Base-by-base conservation (phyloP, 2,329 filamentous ascomycete species). In the Aspergillus brunneoviolaceus region DNA sequence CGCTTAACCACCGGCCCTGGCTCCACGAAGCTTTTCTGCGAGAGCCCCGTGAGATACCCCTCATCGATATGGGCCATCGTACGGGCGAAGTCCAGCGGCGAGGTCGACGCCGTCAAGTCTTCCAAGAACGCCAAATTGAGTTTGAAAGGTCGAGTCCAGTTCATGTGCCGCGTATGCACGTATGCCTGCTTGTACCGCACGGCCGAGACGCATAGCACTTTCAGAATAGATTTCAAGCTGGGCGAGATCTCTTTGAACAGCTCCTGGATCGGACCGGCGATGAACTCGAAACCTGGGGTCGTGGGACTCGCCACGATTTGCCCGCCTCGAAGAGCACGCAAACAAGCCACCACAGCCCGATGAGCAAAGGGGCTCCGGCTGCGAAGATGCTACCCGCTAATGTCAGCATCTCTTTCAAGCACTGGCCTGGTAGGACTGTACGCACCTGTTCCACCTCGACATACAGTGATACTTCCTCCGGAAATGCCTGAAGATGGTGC, bases 361-460 rank as follows among this genome's bases (percentile, higher is more conserved):
- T 76, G 72, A 19, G 76, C 75, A 59, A 77, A 77, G 1, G 76
- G 76, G 58, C 72, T 77, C 39, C 67, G 64, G 23, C 33, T 64
- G 39, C 73, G 73, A 53, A 78, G 68, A 59, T 74, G 64, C 76
- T 78, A 42, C 39, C 52, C 11, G 50, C 35, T 14, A 12, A n/a
- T n/a, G 58, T 33, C 47, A 33, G 11, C 2, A 14, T 5, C 3
- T 5, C 27, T 10, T 14, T 14, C 19, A 27, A 11, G 7, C 19
- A 7, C 9, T 14, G 21, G 27, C 12, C 27, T 33, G 21, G 3
- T 1, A 11, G 6, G 29, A 19, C 14, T 27, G 16, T 9, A 65
- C 68, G 9, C 56, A 78, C 76, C 67, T 72, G 71, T 60, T 76
- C 76, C 33, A 77, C 74, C 53, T 77, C 70, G 3, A 66, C 23